Percentiles rank a stretch among this genome's conserved stretches.
phyloP scores from a whole-genome alignment of 306 rosid genomes.

The Inga laurina region DNA sequence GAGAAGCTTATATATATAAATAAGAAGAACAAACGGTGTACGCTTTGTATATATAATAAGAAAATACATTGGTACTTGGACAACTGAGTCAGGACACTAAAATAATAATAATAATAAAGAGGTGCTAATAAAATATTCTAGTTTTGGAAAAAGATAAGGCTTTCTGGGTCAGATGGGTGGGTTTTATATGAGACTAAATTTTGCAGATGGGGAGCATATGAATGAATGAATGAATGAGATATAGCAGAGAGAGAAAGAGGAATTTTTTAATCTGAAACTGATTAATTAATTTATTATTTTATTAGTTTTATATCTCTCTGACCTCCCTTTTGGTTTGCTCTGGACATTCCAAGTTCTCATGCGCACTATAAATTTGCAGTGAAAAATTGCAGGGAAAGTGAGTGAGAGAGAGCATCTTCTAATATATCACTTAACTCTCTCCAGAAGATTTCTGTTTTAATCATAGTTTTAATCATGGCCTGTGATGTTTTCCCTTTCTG shows the following conservation, averaged over 20 bases:
- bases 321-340: conserved; percentile 72
- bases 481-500: conserved; percentile 57
- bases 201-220: conserved; percentile 68
- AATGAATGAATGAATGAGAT: conserved; percentile 39
- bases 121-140: conserved; percentile 42
- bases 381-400: conserved; percentile 44
- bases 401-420: conserved; percentile 53
- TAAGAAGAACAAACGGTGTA: conserved; percentile 41
- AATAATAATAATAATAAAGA: conserved; percentile 29
- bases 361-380: conserved; percentile 86
- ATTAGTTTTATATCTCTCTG: conserved; percentile 43
- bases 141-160: conserved; percentile 77
- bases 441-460: conserved; percentile 58
- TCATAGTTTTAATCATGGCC: conserved; percentile 87
- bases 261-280: conserved; percentile 47
- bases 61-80: conserved; percentile 61
- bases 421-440: conserved; percentile 45
- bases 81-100: conserved; percentile 37
- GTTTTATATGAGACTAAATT: conserved; percentile 41
- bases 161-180: conserved; percentile 74
- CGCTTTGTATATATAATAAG: conserved; percentile 40
- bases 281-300: conserved; percentile 24
- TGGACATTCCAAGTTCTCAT: conserved; percentile 80
- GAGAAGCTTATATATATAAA: conserved; percentile 56
- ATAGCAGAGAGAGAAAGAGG: conserved; percentile 38